phyloP scores from a whole-genome alignment of 2,329 filamentous ascomycete genomes.

The Fusarium devonianum region DNA sequence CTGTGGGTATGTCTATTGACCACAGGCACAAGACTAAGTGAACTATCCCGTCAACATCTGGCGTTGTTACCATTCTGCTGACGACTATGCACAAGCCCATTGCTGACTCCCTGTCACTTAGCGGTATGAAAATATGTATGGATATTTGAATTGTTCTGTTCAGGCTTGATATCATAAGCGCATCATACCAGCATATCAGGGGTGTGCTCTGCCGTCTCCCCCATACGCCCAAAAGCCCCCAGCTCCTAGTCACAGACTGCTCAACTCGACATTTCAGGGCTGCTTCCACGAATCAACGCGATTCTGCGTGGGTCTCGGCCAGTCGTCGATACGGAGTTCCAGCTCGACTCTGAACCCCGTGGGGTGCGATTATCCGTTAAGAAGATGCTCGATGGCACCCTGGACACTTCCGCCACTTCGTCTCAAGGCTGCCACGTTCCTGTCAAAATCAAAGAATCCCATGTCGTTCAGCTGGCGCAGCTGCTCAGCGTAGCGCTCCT shows the following conservation, averaged over 20 bases:
- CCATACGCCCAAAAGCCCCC: conserved; percentile 5
- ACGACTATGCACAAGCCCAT: no score
- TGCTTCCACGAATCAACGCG: conserved; percentile 16
- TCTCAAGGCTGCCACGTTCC: conserved; percentile 87
- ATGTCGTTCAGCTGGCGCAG: conserved; percentile 95
- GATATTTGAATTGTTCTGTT: conserved; percentile 17
- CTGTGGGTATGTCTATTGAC: no score
- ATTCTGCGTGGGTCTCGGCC: no score
- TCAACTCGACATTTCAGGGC: conserved; percentile 27
- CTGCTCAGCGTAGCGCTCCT: conserved; percentile 91
- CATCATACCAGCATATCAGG: conserved; percentile 30
- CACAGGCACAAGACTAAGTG: no score
- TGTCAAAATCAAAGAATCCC: conserved; percentile 97
- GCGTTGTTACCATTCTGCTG: no score
- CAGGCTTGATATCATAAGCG: conserved; percentile 37
- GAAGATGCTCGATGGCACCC: conserved; percentile 81
- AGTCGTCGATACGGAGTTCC: no score
- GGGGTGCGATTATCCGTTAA: conserved; percentile 51
- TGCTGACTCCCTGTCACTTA: not conserved
- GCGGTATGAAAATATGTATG: not conserved
- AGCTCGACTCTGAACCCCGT: no score
- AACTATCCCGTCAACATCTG: no score
- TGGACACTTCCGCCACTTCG: conserved; percentile 93
- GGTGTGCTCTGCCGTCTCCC: conserved; percentile 18
- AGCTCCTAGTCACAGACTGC: conserved; percentile 19